Evolutionary conservation across 306 rosid species (phyloP).

Genomic region (Sicyos edulis): DNA sequence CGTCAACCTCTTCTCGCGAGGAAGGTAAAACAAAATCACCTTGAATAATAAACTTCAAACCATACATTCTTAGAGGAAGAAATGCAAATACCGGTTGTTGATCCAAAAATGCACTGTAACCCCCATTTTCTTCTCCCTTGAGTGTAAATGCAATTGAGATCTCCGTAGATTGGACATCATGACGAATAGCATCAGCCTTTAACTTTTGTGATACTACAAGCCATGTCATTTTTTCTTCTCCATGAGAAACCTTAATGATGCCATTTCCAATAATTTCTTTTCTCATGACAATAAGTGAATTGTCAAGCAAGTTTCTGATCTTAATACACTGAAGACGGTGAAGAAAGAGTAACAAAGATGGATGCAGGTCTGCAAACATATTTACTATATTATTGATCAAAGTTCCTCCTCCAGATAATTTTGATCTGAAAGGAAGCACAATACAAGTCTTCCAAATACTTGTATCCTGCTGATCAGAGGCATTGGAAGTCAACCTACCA

Average conservation of each 20-base stretch:
- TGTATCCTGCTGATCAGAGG: constrained; percentile 33
- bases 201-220: constrained; percentile 71
- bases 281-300: constrained; percentile 63
- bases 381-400: constrained; percentile 47
- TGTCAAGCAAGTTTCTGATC: constrained; percentile 60
- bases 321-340: constrained; percentile 83
- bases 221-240: constrained; percentile 80
- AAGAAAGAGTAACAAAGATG: constrained; percentile 83
- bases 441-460: constrained; percentile 82
- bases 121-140: constrained; percentile 47
- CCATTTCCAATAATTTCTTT: constrained; percentile 76
- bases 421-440: constrained; percentile 77
- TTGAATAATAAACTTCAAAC: constrained; percentile 85
- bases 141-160: constrained; percentile 85
- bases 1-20: constrained; percentile 97
- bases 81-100: constrained; percentile 92
- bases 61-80: constrained; percentile 88
- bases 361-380: constrained; percentile 93
- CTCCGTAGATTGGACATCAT: constrained; percentile 66
- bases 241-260: constrained; percentile 66
- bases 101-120: constrained; percentile 50
- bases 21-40: constrained; percentile 98
- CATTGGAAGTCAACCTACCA: constrained; percentile 50
- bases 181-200: constrained; percentile 47
- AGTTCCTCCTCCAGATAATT: constrained; percentile 49